phyloP scores from a whole-genome alignment of 1,284 basidiomycete species.

The Leccinum variabile region DNA sequence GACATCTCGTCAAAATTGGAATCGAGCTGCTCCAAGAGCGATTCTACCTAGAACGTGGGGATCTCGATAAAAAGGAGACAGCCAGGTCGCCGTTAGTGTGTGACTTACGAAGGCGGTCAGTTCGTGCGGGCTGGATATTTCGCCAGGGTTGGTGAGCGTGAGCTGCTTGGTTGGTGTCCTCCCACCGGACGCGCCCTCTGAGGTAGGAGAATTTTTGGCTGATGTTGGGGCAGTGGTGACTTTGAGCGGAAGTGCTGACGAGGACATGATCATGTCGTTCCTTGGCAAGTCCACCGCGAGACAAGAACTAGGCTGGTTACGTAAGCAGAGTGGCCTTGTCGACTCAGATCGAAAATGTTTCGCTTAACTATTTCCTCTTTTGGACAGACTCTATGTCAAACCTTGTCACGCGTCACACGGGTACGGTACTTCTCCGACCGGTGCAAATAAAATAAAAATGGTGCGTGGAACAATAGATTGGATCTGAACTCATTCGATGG shows the following conservation, averaged over 20 bases:
- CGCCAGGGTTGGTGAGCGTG: conserved; percentile 41
- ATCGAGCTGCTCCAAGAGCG: conserved; percentile 73
- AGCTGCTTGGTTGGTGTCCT: conserved; percentile 47
- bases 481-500: conserved; percentile 18
- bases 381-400: neutral
- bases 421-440: conserved; percentile 7
- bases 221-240: conserved; percentile 52
- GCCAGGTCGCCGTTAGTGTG: conserved; percentile 10
- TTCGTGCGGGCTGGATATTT: conserved; percentile 81
- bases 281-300: neutral
- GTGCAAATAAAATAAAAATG: conserved; percentile 12
- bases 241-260: conserved; percentile 57
- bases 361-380: neutral
- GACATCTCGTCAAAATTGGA: conserved; percentile 84
- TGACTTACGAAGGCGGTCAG: conserved; percentile 75
- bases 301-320: conserved; percentile 8
- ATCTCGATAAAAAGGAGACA: neutral
- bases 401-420: neutral
- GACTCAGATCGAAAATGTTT: conserved; percentile 6
- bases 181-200: conserved; percentile 38
- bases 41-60: conserved; percentile 60
- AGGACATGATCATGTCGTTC: conserved; percentile 32
- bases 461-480: conserved; percentile 17
- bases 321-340: conserved; percentile 21
- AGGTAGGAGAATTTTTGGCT: conserved; percentile 41